Evolutionary conservation across 2,329 filamentous ascomycete species (phyloP), one percentile per base, ranked within the genome.

Genomic region (Fusarium avenaceum): DNA sequence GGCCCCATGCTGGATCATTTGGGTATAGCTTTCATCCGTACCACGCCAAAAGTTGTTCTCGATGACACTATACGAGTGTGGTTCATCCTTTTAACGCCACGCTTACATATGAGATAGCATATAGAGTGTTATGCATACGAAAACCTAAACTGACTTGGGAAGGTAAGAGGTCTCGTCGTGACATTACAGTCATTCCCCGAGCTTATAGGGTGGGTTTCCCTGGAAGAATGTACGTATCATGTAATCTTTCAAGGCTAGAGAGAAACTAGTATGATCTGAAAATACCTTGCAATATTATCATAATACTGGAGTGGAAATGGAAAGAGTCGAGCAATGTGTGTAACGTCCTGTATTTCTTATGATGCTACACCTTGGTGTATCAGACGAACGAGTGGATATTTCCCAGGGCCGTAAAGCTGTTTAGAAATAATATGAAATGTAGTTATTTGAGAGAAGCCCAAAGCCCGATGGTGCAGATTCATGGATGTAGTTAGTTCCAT

Each of bases 301-400:
- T n/a, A 4, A n/a, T 10, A 19, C 6, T 10, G 9, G 17, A 4
- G 3, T n/a, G 3, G 35, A 38, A n/a, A 7, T 11, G 5, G 3
- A 19, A n/a, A 1, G 17, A 38, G 7, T 10, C 19, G 3, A 19
- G 5, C 3, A n/a, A n/a, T 10, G 1, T 17, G n/a, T 10, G 17
- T 2, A n/a, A 38, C 19, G 5, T 1, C 8, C 17, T 38, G 4
- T n/a, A 4, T 33, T 15, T 33, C 14, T 8, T 11, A n/a, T n/a
- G 3, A 38, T n/a, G 3, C 17, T 9, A 10, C 5, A 19, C 4
- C n/a, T 10, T n/a, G 17, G 30, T 33, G 14, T 15, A 33, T 4
- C 15, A 7, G 30, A 33, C 4, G 3, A 33, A 33, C 13, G 6
- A 15, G 30, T 14, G 5, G 14, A 15, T 15, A 33, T 7, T 15